phyloP scores from a whole-genome alignment of 306 rosid genomes.

The Casuarina equisetifolia region DNA sequence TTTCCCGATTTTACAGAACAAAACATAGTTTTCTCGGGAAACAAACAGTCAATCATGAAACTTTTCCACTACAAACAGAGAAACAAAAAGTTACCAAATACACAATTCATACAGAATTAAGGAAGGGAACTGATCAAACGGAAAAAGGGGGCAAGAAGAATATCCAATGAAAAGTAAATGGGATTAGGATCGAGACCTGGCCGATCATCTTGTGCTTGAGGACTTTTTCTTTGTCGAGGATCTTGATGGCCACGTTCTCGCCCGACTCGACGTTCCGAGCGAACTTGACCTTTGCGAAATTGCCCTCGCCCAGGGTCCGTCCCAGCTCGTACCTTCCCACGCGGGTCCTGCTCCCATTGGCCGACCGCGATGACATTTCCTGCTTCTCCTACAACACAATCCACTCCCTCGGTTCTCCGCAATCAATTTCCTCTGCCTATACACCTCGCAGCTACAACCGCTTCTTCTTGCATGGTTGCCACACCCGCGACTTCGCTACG shows the following conservation, averaged over 20 bases:
- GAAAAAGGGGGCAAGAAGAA: neutral
- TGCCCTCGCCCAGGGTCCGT: slow-evolving; percentile 87
- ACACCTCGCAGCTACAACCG: slow-evolving; percentile 35
- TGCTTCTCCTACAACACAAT: neutral
- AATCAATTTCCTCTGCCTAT: neutral
- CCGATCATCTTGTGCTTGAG: slow-evolving; percentile 93
- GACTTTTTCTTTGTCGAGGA: slow-evolving; percentile 76
- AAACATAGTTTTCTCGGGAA: neutral
- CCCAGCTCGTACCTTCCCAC: slow-evolving; percentile 87
- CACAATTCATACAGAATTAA: neutral
- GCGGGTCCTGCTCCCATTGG: slow-evolving; percentile 41
- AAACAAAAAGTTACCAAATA: neutral
- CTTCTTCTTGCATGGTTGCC: slow-evolving; percentile 99
- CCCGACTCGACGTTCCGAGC: slow-evolving; percentile 58
- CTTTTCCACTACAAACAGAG: neutral
- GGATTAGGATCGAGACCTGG: slow-evolving; percentile 44
- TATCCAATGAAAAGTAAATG: no score
- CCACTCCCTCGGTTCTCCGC: neutral
- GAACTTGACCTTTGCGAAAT: slow-evolving; percentile 87
- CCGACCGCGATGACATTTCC: slow-evolving; percentile 48
- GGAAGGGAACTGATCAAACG: neutral
- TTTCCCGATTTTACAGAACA: neutral
- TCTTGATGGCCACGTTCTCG: slow-evolving; percentile 77
- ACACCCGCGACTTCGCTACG: slow-evolving; percentile 67
- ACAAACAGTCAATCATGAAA: slow-evolving; percentile 12